A percentile compares a stretch with the other conserved stretches of the same genome.
phyloP scores from a whole-genome alignment of 1,284 basidiomycete species.

The Cystobasidiaceae sp. region DNA sequence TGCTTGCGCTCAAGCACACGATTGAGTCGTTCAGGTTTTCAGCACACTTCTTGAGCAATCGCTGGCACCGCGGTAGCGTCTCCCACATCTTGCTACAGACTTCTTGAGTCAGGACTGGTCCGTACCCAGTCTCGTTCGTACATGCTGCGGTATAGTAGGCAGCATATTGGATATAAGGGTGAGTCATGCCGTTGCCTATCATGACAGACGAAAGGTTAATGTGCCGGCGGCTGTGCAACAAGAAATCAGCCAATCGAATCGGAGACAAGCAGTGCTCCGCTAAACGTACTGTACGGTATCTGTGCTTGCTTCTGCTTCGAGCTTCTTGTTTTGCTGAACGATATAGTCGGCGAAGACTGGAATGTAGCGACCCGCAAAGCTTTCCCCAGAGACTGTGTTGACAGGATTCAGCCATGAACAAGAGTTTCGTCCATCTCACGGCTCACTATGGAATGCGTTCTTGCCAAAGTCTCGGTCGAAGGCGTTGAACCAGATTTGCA shows the following conservation, averaged over 20 bases:
- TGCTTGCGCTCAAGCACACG: conserved; percentile 35
- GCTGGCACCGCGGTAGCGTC: conserved; percentile 35
- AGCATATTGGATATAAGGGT: conserved; percentile 40
- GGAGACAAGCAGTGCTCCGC: no score
- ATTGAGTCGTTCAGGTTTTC: conserved; percentile 33
- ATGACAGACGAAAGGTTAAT: conserved; percentile 38
- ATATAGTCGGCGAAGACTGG: conserved; percentile 42
- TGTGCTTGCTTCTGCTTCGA: neutral
- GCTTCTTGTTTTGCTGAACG: conserved; percentile 34
- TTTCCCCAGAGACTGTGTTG: conserved; percentile 16
- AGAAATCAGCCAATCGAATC: no score
- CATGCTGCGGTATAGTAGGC: conserved; percentile 40
- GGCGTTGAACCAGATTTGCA: conserved; percentile 47
- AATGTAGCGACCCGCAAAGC: conserved; percentile 40
- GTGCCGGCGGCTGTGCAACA: conserved; percentile 18
- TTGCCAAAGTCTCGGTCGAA: conserved; percentile 42
- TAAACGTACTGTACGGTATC: no score
- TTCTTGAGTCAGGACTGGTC: conserved; percentile 33
- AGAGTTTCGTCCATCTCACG: no score
- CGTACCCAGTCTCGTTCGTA: conserved; percentile 36
- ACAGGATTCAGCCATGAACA: no score
- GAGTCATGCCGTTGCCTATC: conserved; percentile 42
- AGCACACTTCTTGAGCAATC: conserved; percentile 36
- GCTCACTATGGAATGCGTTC: conserved; percentile 27
- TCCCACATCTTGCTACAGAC: conserved; percentile 35